Evolutionary conservation across 805 yeast genomes (phyloP).

Genomic region (Wickerhamomyces queroliae): DNA sequence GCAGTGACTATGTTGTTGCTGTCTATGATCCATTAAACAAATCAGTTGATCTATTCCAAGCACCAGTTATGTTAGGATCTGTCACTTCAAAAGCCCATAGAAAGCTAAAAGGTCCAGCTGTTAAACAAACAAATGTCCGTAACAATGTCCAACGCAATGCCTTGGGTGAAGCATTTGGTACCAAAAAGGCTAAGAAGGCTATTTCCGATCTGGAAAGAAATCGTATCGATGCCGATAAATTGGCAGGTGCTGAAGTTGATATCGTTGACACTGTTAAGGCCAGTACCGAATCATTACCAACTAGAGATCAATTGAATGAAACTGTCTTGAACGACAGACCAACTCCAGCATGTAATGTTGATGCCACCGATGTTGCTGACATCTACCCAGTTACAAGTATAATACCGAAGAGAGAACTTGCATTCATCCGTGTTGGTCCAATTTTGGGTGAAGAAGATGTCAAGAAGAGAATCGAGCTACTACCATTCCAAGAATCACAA

Average conservation of each 20-base stretch:
- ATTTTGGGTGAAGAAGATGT: constrained; percentile 48
- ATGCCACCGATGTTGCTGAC: constrained; percentile 80
- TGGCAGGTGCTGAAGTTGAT: constrained; percentile 69
- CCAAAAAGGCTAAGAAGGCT: constrained; percentile 92
- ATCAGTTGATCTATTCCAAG: constrained; percentile 56
- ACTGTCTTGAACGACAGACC: constrained; percentile 67
- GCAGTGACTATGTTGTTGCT: constrained; percentile 59
- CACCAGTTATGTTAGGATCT: constrained; percentile 56
- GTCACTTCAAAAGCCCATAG: constrained; percentile 60
- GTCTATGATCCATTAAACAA: constrained; percentile 66
- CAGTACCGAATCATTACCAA: constrained; percentile 68
- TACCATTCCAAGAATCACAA: constrained; percentile 59
- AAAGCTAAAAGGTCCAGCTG: constrained; percentile 52
- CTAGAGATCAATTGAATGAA: constrained; percentile 55
- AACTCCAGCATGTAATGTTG: constrained; percentile 69
- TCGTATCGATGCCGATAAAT: constrained; percentile 77
- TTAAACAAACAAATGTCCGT: constrained; percentile 49
- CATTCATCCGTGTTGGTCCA: constrained; percentile 57
- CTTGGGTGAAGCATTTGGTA: constrained; percentile 95
- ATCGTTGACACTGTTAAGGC: constrained; percentile 75
- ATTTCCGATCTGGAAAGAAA: constrained; percentile 76
- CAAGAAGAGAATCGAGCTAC: constrained; percentile 44
- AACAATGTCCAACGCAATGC: constrained; percentile 64
- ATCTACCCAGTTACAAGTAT: constrained; percentile 71
- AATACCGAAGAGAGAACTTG: constrained; percentile 62